A percentile compares a stretch with the other conserved stretches of the same genome.
Conservation (phyloP, 192 early-diverging fungal species). For the Cetraspora pellucida region DNA sequence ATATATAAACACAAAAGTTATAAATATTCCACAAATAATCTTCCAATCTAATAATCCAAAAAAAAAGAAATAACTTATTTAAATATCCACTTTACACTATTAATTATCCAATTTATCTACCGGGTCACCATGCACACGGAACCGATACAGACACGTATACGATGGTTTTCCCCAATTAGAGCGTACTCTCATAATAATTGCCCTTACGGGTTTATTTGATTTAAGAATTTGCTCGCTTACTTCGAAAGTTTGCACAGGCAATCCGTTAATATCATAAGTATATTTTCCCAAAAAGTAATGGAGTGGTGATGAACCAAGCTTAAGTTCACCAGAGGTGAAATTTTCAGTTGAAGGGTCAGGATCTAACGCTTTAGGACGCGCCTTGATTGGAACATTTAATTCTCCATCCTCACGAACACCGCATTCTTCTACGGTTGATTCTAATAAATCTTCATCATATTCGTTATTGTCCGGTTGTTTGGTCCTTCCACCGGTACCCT, state of each 20-base stretch:
- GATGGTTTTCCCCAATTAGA: slow-evolving; percentile 74
- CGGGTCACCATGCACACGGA: slow-evolving; percentile 66
- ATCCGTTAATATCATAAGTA: slow-evolving; percentile 27
- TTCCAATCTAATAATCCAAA: too few relatives aligned
- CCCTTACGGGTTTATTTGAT: slow-evolving; percentile 48
- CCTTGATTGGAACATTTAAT: background rate
- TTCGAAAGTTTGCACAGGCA: slow-evolving; percentile 51
- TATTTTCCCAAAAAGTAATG: slow-evolving; percentile 7
- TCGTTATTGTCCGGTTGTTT: slow-evolving; percentile 14
- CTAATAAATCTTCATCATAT: background rate
- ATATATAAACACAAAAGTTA: too few relatives aligned
- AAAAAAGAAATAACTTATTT: too few relatives aligned
- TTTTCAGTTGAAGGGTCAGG: background rate
- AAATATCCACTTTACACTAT: background rate
- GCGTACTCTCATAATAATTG: slow-evolving; percentile 60
- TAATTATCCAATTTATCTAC: background rate
- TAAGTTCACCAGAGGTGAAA: slow-evolving; percentile 1
- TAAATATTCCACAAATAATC: too few relatives aligned
- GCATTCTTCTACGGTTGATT: slow-evolving; percentile 31
- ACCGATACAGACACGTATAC: slow-evolving; percentile 76
- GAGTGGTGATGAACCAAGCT: background rate
- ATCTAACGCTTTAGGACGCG: background rate
- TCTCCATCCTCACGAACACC: slow-evolving; percentile 5
- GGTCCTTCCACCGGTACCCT: slow-evolving; percentile 23
- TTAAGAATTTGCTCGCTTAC: slow-evolving; percentile 35